Percentiles rank a stretch among this genome's conserved stretches.
Conservation (phyloP, 169 alveolate species). For the Cytauxzoon felis region DNA sequence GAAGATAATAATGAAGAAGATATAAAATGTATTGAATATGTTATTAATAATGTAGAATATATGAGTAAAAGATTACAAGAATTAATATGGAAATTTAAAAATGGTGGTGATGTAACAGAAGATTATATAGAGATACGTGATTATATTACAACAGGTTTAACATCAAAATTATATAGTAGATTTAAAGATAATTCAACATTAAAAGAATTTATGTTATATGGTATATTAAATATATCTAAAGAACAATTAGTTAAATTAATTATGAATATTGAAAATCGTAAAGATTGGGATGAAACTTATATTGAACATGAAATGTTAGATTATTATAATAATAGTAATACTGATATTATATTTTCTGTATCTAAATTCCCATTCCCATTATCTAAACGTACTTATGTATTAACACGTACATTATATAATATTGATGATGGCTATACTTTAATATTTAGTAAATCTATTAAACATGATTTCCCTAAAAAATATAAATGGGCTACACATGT, state of each 20-base stretch:
- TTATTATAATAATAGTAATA: background rate
- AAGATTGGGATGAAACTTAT: constrained; percentile 59
- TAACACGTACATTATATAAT: constrained; percentile 42
- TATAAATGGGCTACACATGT: constrained; percentile 54
- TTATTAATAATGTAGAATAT: too few relatives aligned
- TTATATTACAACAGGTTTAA: constrained; percentile 3
- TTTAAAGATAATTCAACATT: constrained; percentile 5
- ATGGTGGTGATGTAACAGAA: background rate
- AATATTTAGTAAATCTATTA: constrained; percentile 21
- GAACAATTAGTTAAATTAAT: constrained; percentile 45
- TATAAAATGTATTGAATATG: too few relatives aligned
- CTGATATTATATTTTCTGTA: constrained; percentile 37
- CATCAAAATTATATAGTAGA: constrained; percentile 31
- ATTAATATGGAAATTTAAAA: constrained; percentile 5
- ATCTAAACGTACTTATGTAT: constrained; percentile 38
- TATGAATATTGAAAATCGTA: constrained; percentile 18
- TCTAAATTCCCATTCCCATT: constrained; percentile 65
- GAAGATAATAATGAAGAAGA: too few relatives aligned
- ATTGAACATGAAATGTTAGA: constrained; percentile 39
- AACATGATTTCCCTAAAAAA: constrained; percentile 1
- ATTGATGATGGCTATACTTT: constrained; percentile 32
- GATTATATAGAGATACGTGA: constrained; percentile 50
- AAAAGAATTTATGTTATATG: constrained; percentile 53
- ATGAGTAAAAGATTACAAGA: background rate
- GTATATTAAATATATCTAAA: constrained; percentile 49